Conservation (phyloP, 768 basidiomycete genomes). For the Calocera cornea region DNA sequence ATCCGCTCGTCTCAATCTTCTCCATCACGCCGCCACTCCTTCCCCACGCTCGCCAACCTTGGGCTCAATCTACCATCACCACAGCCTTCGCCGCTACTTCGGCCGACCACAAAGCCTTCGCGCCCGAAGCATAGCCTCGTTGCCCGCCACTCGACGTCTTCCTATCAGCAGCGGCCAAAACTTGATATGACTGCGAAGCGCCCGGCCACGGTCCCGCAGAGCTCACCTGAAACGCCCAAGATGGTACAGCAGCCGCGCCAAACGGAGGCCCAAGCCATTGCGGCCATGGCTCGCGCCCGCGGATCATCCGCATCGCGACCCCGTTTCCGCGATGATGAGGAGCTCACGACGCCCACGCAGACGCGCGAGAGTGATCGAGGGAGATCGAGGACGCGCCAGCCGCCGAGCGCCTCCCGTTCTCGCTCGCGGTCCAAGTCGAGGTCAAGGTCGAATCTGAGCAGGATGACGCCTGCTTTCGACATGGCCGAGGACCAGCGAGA, state of each 20-base stretch:
- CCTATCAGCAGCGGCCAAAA: not conserved
- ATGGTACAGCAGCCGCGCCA: not conserved
- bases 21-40: not conserved
- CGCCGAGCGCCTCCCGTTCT: not conserved
- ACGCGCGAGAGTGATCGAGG: not conserved
- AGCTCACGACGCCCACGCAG: not conserved
- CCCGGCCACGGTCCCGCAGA: not conserved
- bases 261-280: slow-evolving; percentile 1
- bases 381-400: not conserved
- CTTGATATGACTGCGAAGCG: slow-evolving; percentile 2
- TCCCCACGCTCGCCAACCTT: not conserved
- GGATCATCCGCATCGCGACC: not conserved
- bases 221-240: slow-evolving; percentile 1
- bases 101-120: not conserved
- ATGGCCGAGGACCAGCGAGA: not conserved
- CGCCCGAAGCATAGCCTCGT: slow-evolving; percentile 4
- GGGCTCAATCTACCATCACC: slow-evolving; percentile 1
- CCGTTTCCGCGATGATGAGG: not conserved
- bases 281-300: slow-evolving; percentile 3
- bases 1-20: not conserved
- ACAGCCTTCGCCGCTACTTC: not conserved
- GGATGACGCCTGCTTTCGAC: not conserved
- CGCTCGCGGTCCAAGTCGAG: not conserved
- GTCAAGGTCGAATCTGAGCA: not conserved
- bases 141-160: not conserved